phyloP scores from a whole-genome alignment of 2,329 filamentous ascomycete species.

The Hypomyces perniciosus region DNA sequence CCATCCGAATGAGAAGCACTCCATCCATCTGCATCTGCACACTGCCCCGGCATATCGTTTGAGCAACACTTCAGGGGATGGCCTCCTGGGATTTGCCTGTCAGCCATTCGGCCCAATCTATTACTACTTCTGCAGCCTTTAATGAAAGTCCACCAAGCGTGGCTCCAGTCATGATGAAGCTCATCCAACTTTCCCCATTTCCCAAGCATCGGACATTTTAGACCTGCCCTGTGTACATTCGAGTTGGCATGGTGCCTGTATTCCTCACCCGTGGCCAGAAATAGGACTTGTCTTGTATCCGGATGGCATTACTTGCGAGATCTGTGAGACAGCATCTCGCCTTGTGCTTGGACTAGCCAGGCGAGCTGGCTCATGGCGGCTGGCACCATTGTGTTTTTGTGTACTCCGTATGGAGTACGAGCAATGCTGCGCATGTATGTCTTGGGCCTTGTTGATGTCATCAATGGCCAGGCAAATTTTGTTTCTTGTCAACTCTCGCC shows the following conservation, averaged over 20 bases:
- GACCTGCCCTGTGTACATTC: too few species aligned
- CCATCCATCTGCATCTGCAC: not conserved
- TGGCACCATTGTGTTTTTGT: not conserved
- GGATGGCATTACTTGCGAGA: slow-evolving; percentile 8
- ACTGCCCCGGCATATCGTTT: not conserved
- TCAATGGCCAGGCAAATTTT: not conserved
- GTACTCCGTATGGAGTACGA: not conserved
- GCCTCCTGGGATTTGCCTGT: not conserved
- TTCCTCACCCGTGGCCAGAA: not conserved
- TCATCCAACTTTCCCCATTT: not conserved
- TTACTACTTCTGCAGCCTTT: slow-evolving; percentile 6
- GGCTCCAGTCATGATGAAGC: slow-evolving; percentile 7
- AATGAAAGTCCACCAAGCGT: slow-evolving; percentile 3
- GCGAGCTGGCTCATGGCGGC: not conserved
- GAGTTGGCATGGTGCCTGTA: too few species aligned
- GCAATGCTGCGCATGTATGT: too few species aligned
- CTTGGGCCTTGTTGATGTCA: not conserved
- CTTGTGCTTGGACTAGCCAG: slow-evolving; percentile 8
- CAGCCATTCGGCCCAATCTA: slow-evolving; percentile 2
- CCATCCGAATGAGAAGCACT: too few species aligned
- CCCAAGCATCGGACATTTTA: not conserved
- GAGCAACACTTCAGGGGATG: not conserved
- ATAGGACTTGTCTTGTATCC: not conserved
- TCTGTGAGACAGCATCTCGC: slow-evolving; percentile 13
- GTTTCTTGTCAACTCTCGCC: not conserved